Evolutionary conservation across 495 filamentous ascomycete genomes (phyloP).

Genomic region (Aspergillus panamensis): DNA sequence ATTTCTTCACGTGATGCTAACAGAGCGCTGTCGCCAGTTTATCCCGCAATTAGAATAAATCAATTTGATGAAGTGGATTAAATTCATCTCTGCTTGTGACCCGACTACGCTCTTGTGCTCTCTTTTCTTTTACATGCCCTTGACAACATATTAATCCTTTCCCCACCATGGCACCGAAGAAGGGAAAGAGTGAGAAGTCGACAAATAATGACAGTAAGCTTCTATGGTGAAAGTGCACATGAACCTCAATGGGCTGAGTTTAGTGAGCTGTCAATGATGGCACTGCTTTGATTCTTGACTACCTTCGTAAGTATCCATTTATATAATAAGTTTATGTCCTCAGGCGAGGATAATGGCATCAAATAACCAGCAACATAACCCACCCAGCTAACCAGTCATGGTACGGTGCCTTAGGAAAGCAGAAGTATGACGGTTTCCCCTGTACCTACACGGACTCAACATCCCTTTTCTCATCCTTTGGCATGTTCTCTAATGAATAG

Average conservation of each 20-base stretch:
- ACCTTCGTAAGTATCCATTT: conserved; percentile 50
- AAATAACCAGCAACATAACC: too few species aligned
- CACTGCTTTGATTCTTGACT: conserved; percentile 47
- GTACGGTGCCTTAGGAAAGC: conserved; percentile 41
- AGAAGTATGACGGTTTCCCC: conserved; percentile 45
- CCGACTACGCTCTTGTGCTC: background rate
- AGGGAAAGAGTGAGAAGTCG: conserved; percentile 46
- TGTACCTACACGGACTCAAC: background rate
- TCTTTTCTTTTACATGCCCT: conserved; percentile 3
- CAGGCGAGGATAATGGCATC: too few species aligned
- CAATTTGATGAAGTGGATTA: background rate
- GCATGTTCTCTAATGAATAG: background rate
- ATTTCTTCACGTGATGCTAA: background rate
- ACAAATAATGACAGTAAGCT: conserved; percentile 40
- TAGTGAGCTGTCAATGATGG: conserved; percentile 26
- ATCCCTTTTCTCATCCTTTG: background rate
- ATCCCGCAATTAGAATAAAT: background rate
- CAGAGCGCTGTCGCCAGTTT: background rate
- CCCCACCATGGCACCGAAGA: conserved; percentile 24
- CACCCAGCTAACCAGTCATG: background rate
- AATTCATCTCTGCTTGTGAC: background rate
- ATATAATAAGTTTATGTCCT: background rate
- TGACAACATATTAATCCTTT: background rate
- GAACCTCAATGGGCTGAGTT: conserved; percentile 20
- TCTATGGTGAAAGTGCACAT: background rate